Conservation (phyloP, 2,329 filamentous ascomycete genomes). For the Aureobasidium zeae region DNA sequence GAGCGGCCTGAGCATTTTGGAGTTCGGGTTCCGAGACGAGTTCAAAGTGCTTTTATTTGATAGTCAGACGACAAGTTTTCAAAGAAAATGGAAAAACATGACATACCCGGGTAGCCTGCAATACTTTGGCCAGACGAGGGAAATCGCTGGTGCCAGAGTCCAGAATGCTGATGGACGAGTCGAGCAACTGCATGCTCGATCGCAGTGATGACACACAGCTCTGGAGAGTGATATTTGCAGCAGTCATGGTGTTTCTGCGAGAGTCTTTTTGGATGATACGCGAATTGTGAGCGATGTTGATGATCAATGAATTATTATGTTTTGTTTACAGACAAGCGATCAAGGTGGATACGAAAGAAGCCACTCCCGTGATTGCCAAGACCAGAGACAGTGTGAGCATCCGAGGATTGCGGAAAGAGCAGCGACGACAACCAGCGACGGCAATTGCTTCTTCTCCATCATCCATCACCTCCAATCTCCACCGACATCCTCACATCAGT, state of each 20-base stretch:
- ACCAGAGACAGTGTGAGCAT: not conserved
- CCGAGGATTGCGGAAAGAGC: conserved; percentile 2
- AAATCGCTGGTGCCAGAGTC: conserved; percentile 56
- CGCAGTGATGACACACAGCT: conserved; percentile 53
- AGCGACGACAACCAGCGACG: conserved; percentile 5
- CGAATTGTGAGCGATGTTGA: not conserved
- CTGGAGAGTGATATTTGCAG: conserved; percentile 39
- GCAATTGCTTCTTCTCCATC: conserved; percentile 16
- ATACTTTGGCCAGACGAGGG: conserved; percentile 51
- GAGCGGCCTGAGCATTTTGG: conserved; percentile 68
- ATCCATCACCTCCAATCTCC: not conserved
- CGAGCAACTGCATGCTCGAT: conserved; percentile 52
- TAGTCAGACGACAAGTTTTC: not conserved
- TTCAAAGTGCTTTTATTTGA: conserved; percentile 66
- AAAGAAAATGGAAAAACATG: not conserved
- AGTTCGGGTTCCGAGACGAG: conserved; percentile 79
- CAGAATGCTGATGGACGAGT: conserved; percentile 54
- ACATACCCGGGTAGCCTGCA: conserved; percentile 52
- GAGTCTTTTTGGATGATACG: not conserved
- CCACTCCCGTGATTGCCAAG: conserved; percentile 10
- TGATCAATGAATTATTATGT: not conserved
- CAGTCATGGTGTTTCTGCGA: conserved; percentile 15
- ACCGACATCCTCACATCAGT: conserved; percentile 16
- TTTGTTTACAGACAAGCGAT: not conserved
- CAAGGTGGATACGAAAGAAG: not conserved